Evolutionary conservation across 2,329 filamentous ascomycete genomes (phyloP).

Genomic region (Fusarium sp.): DNA sequence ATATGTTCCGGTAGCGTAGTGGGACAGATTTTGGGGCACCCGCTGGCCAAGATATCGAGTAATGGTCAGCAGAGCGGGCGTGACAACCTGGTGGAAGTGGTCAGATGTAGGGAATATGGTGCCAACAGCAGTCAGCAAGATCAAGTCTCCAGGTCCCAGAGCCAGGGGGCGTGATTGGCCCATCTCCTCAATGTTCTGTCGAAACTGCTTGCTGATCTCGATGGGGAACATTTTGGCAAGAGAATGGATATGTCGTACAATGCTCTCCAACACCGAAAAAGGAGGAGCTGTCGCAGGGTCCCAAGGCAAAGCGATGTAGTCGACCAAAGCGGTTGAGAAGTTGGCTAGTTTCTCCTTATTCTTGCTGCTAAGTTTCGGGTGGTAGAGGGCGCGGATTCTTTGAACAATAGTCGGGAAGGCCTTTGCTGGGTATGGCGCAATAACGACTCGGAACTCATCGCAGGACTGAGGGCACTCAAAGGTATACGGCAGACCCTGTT

Average conservation of each 20-base stretch:
- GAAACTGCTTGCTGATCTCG: constrained; percentile 83
- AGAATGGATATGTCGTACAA: constrained; percentile 93
- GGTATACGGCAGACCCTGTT: constrained; percentile 81
- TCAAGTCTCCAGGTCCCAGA: constrained; percentile 79
- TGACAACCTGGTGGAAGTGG: constrained; percentile 96
- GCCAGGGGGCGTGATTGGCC: constrained; percentile 64
- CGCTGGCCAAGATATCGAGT: constrained; percentile 86
- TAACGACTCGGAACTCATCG: constrained; percentile 79
- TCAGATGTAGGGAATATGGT: constrained; percentile 95
- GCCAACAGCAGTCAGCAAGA: constrained; percentile 86
- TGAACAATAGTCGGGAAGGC: constrained; percentile 87
- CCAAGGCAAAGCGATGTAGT: constrained; percentile 70
- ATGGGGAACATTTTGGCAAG: constrained; percentile 88
- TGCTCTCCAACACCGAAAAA: constrained; percentile 80
- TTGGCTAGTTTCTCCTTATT: constrained; percentile 87
- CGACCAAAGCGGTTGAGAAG: constrained; percentile 77
- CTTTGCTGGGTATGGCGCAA: constrained; percentile 72
- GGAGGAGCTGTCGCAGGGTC: constrained; percentile 63
- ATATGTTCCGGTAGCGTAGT: constrained; percentile 83
- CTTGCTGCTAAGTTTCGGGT: constrained; percentile 85
- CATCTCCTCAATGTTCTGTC: constrained; percentile 77
- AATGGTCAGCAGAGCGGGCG: constrained; percentile 90
- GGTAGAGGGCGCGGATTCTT: constrained; percentile 91
- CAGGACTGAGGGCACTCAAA: constrained; percentile 89
- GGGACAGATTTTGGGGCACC: constrained; percentile 74